Evolutionary conservation across 2,329 filamentous ascomycete genomes (phyloP), one percentile per base, ranked within the genome.

Genomic region (Fusarium pseudocircinatum): DNA sequence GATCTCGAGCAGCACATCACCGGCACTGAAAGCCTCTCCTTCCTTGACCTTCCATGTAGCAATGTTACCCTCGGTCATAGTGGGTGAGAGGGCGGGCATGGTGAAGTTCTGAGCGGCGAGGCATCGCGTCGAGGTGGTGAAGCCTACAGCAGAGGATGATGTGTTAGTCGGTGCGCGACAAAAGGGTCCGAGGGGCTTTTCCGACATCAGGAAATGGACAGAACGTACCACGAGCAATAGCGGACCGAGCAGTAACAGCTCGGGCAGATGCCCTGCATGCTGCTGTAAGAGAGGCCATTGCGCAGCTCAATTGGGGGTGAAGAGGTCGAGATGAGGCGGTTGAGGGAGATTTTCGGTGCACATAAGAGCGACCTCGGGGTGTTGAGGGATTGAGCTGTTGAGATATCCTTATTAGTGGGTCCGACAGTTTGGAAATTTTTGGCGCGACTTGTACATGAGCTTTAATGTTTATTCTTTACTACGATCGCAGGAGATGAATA

Each of bases 51-150:
- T 93, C 94, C 94, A 97, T 70, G 84, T 89, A 53, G 93, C 89
- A 79, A 97, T 97, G 83, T 94, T 96, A 70, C 94, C 94, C 84
- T 97, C 94, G 71, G 94, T 97, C 94, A 97, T 97, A 64, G 94
- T 97, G 63, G 94, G 94, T 70, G 94, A 97, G 72, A 97, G 88
- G 44, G 94, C 94, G 32, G 94, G 94, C 95, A 97, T 97, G 62
- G 91, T 93, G 84, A 97, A 95, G 84, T 95, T 96, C 74, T 95
- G 92, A 30, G 94, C 94, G 56, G 92, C 94, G 77, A 92, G 87
- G 77, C 85, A 87, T 76, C 87, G 84, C 65, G 90, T 83, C 62
- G 89, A 90, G 46, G 91, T 89, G 75, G 88, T 87, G 81, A 93
- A 90, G 77, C 88, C 93, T 94, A 78, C 50, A 74, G 32, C 30